Evolutionary conservation across 177 flowering plant species (phyloP).

Genomic region (Telopea speciosissima): DNA sequence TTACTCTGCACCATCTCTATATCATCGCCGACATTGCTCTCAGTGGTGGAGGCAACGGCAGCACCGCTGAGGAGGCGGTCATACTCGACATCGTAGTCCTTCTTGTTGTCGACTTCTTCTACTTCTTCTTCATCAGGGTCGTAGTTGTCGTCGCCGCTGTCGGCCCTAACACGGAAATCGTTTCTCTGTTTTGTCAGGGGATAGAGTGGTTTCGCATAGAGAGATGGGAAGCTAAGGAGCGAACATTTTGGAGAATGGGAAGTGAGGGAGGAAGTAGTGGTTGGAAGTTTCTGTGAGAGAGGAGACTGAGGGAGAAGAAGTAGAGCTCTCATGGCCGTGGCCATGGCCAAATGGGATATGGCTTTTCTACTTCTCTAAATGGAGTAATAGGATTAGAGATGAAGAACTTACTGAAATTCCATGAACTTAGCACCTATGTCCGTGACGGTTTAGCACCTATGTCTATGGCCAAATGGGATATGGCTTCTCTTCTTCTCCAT

Average conservation of each 20-base stretch:
- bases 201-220: constrained; percentile 3
- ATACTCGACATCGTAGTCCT: constrained; percentile 82
- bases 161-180: constrained; percentile 47
- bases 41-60: constrained; percentile 2
- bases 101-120: constrained; percentile 84
- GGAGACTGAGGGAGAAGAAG: constrained; percentile 24
- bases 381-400: no score
- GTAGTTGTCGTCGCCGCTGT: constrained; percentile 53
- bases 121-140: constrained; percentile 83
- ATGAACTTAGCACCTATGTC: no score
- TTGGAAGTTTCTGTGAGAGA: constrained; percentile 11
- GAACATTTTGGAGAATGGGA: constrained; percentile 4
- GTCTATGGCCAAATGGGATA: no score
- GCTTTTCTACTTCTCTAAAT: no score
- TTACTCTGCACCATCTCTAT: constrained; percentile 63
- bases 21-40: constrained; percentile 25
- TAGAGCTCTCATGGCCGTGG: constrained; percentile 12
- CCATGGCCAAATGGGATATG: not conserved
- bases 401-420: no score
- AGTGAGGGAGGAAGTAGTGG: constrained; percentile 1
- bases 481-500: no score
- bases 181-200: not conserved
- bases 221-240: constrained; percentile 1
- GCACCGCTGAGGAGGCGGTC: no score
- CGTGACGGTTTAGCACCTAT: no score